A percentile compares a stretch with the other conserved stretches of the same genome.
Evolutionary conservation across 139 green algal species (phyloP).

Genomic region (Penium margaritaceum): DNA sequence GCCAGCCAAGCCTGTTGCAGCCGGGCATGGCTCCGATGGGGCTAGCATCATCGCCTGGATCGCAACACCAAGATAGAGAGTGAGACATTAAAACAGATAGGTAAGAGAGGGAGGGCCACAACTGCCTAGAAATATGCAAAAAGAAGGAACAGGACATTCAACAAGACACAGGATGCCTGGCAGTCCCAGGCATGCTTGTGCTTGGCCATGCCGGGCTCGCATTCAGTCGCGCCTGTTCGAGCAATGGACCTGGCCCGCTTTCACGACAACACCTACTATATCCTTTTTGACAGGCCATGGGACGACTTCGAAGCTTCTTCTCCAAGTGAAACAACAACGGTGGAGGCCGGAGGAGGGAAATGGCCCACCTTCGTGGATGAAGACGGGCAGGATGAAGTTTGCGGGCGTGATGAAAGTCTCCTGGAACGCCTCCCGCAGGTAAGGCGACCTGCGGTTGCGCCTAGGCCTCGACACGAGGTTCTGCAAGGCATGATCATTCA

Average conservation of each 20-base stretch:
- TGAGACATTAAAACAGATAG: neutral
- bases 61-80: neutral
- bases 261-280: too few species aligned
- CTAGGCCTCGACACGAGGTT: slow-evolving; percentile 47
- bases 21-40: slow-evolving; percentile 41
- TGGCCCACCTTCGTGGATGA: slow-evolving; percentile 76
- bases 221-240: neutral
- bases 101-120: neutral
- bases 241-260: too few species aligned
- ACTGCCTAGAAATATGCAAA: too few species aligned
- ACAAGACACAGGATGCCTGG: too few species aligned
- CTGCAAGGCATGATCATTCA: neutral
- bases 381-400: slow-evolving; percentile 94
- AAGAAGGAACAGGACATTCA: too few species aligned
- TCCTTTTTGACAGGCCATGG: too few species aligned
- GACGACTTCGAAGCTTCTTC: neutral
- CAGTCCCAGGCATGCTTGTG: neutral
- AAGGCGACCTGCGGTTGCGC: slow-evolving; percentile 53
- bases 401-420: slow-evolving; percentile 75
- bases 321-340: neutral
- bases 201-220: neutral
- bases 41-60: slow-evolving; percentile 31
- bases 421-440: slow-evolving; percentile 64
- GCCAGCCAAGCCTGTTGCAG: slow-evolving; percentile 40
- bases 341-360: neutral